Evolutionary conservation across 2,329 filamentous ascomycete species (phyloP).

Genomic region (Neonectria ditissima): DNA sequence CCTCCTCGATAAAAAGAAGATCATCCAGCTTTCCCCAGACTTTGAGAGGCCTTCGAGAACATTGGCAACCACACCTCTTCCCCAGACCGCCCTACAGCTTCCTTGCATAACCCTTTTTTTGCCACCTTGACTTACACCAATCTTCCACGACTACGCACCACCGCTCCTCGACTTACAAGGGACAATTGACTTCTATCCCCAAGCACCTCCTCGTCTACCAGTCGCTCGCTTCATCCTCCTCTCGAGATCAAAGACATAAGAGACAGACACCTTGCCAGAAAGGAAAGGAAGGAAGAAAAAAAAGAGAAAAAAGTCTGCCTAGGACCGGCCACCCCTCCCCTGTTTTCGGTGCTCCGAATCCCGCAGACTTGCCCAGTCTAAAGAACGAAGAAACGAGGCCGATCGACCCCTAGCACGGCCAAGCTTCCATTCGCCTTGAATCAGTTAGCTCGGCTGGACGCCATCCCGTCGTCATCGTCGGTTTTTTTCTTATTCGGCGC

Average conservation of each 20-base stretch:
- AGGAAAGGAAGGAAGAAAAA: constrained; percentile 2
- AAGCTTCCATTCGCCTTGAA: constrained; percentile 21
- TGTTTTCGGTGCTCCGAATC: constrained; percentile 27
- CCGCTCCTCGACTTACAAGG: constrained; percentile 7
- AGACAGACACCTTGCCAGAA: constrained; percentile 15
- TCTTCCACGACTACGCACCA: constrained; percentile 8
- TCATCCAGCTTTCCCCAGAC: constrained; percentile 25
- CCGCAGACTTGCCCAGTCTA: constrained; percentile 23
- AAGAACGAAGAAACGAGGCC: constrained; percentile 11
- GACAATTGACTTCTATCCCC: constrained; percentile 14
- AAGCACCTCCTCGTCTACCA: constrained; percentile 9
- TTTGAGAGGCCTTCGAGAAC: constrained; percentile 17
- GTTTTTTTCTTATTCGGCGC: constrained; percentile 10
- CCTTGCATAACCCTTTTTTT: constrained; percentile 9
- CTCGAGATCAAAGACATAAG: constrained; percentile 24
- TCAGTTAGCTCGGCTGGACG: constrained; percentile 22
- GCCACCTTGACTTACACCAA: constrained; percentile 21
- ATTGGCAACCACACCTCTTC: constrained; percentile 13
- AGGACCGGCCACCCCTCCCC: constrained; percentile 20
- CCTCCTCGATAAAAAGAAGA: constrained; percentile 23
- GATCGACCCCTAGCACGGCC: constrained; percentile 35
- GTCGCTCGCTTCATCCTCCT: constrained; percentile 23
- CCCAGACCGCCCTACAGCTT: constrained; percentile 20
- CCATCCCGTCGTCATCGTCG: constrained; percentile 22
- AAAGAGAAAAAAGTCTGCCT: constrained; percentile 25